Evolutionary conservation across 2,329 filamentous ascomycete genomes (phyloP).

Genomic region (Penicillium sp.): DNA sequence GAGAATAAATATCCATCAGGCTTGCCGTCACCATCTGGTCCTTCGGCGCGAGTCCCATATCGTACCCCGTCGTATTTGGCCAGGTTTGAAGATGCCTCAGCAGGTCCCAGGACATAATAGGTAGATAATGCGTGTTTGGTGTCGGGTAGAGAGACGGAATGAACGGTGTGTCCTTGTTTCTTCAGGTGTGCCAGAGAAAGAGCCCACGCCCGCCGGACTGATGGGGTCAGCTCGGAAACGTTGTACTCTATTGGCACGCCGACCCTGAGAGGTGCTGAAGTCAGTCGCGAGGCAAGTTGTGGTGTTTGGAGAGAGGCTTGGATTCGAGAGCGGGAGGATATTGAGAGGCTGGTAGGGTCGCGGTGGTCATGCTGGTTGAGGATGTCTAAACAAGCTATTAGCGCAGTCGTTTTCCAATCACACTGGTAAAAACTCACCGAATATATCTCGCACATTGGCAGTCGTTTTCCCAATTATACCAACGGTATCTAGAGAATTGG

Average conservation of each 20-base stretch:
- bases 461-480: constrained; percentile 66
- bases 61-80: constrained; percentile 97
- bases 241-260: constrained; percentile 77
- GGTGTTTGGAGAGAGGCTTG: constrained; percentile 40
- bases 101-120: constrained; percentile 93
- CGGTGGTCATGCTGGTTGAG: constrained; percentile 61
- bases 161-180: constrained; percentile 65
- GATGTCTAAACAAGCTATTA: constrained; percentile 34
- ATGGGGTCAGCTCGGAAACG: constrained; percentile 70
- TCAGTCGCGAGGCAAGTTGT: constrained; percentile 22
- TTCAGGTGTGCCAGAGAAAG: constrained; percentile 59
- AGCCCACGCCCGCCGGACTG: constrained; percentile 69
- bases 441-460: constrained; percentile 51
- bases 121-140: constrained; percentile 84
- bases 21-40: constrained; percentile 53
- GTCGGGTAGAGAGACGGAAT: constrained; percentile 74
- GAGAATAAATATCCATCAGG: constrained; percentile 63
- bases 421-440: constrained; percentile 32
- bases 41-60: constrained; percentile 64
- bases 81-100: constrained; percentile 92
- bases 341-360: constrained; percentile 72
- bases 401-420: not conserved
- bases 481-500: constrained; percentile 89
- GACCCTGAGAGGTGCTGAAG: constrained; percentile 44
- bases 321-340: constrained; percentile 53